Evolutionary conservation across 2,329 filamentous ascomycete genomes (phyloP).

Genomic region (Hortaea werneckii): DNA sequence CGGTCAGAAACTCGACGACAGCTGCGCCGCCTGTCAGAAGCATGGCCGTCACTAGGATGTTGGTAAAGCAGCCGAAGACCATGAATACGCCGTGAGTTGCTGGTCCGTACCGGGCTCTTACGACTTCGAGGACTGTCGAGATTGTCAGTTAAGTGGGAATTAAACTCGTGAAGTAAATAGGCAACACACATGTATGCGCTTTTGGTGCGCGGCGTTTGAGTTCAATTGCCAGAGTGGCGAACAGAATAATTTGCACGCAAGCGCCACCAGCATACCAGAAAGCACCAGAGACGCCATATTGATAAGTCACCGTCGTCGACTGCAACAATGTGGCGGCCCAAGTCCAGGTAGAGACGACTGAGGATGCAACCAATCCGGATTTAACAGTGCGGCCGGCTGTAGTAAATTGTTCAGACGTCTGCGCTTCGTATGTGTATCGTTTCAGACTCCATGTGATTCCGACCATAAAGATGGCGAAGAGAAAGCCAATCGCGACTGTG

Average conservation of each 20-base stretch:
- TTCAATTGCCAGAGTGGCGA: slow-evolving; percentile 83
- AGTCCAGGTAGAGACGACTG: slow-evolving; percentile 89
- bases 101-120: slow-evolving; percentile 68
- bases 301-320: slow-evolving; percentile 70
- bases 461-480: slow-evolving; percentile 29
- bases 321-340: slow-evolving; percentile 53
- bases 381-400: slow-evolving; percentile 84
- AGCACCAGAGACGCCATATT: slow-evolving; percentile 52
- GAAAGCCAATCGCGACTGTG: slow-evolving; percentile 1
- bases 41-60: slow-evolving; percentile 78
- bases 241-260: slow-evolving; percentile 78
- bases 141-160: slow-evolving; percentile 33
- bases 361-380: slow-evolving; percentile 75
- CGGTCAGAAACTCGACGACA: slow-evolving; percentile 61
- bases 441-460: slow-evolving; percentile 66
- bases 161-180: slow-evolving; percentile 30
- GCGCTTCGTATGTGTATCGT: slow-evolving; percentile 63
- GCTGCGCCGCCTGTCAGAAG: slow-evolving; percentile 73
- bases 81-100: slow-evolving; percentile 68
- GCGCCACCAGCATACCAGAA: slow-evolving; percentile 60
- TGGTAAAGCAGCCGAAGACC: slow-evolving; percentile 68
- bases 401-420: slow-evolving; percentile 88
- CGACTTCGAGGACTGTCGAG: slow-evolving; percentile 54
- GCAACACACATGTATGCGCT: slow-evolving; percentile 34
- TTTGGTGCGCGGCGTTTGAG: slow-evolving; percentile 69